Evolutionary conservation across 164 flowering plant species (phyloP), one percentile per base, ranked within the genome.

Genomic region (Houttuynia cordata): DNA sequence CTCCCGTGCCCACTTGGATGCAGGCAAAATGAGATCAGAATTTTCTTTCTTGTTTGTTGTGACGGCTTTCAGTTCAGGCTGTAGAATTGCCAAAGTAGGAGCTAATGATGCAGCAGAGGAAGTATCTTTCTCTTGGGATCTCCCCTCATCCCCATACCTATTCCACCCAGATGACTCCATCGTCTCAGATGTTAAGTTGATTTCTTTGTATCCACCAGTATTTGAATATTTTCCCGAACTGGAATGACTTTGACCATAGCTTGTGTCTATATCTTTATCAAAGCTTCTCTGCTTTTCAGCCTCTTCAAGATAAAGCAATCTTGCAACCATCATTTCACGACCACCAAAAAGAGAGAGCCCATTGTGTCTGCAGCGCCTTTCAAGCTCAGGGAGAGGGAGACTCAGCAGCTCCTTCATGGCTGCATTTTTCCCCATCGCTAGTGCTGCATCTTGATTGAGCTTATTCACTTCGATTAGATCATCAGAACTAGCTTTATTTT

Each of bases 331-430:
- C 71, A 76, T 82, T 76, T 88, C 96, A 68, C 96, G 73, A 59
- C 99, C 99, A 71, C 99, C 99, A 69, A 84, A 85, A 58, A 91
- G 93, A 21, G 99, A 91, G 55, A 94, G 68, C 64, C 99, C 99
- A 78, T 91, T 94, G 67, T 88, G 99, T 57, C 91, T 81, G 76
- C 99, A 94, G 19, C 99, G 93, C 73, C 97, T 79, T 67, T 88
- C 99, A 60, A 94, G 83, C 81, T 94, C 99, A 58, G 79, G 70
- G 42, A 94, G 74, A 20, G 97, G 96, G 66, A 94, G 95, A 73
- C 62, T 75, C 71, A 82, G 65, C 65, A 94, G 71, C 75, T 94
- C 99, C 71, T 73, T 68, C 74, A 62, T 87, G 20, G 97, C 97
- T 58, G 96, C 99, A 53, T 93, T 87, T 73, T 83, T 87, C 24